A percentile compares a stretch with the other conserved stretches of the same genome.
Conservation (phyloP, 2,329 filamentous ascomycete genomes). For the Hypoxylon sp. region DNA sequence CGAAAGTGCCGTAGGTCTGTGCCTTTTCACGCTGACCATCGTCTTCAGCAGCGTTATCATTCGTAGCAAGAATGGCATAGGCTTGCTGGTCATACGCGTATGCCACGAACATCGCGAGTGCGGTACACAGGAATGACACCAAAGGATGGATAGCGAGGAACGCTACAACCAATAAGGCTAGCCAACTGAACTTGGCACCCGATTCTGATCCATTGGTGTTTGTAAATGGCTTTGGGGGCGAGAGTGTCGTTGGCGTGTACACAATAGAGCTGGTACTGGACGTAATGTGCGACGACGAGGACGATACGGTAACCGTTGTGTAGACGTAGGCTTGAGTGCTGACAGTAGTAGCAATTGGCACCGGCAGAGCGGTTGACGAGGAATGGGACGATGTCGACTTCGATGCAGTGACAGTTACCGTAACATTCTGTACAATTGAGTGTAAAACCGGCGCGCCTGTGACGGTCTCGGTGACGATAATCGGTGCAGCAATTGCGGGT, state of each 20-base stretch:
- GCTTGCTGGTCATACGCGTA: no score
- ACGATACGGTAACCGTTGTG: slow-evolving; percentile 28
- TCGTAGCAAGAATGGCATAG: no score
- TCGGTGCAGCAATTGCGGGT: slow-evolving; percentile 8
- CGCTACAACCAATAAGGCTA: slow-evolving; percentile 13
- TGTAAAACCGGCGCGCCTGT: slow-evolving; percentile 24
- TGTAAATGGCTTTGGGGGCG: slow-evolving; percentile 26
- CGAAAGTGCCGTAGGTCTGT: no score
- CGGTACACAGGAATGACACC: not conserved
- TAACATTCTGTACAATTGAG: slow-evolving; percentile 22
- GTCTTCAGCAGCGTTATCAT: no score
- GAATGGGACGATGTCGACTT: slow-evolving; percentile 8
- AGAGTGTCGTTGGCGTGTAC: slow-evolving; percentile 23
- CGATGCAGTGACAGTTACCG: slow-evolving; percentile 26
- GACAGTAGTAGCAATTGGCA: slow-evolving; percentile 1
- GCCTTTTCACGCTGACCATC: no score
- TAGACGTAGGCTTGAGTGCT: slow-evolving; percentile 30
- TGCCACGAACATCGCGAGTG: not conserved
- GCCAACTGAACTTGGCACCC: not conserved
- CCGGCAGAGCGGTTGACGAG: slow-evolving; percentile 4
- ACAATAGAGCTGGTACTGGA: slow-evolving; percentile 19
- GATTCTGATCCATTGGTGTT: slow-evolving; percentile 14
- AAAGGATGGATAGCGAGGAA: slow-evolving; percentile 7
- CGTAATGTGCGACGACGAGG: slow-evolving; percentile 17
- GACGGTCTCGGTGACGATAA: slow-evolving; percentile 21